Evolutionary conservation across 2,329 filamentous ascomycete genomes (phyloP), one percentile per base, ranked within the genome.

Genomic region (Xylariaceae sp.): DNA sequence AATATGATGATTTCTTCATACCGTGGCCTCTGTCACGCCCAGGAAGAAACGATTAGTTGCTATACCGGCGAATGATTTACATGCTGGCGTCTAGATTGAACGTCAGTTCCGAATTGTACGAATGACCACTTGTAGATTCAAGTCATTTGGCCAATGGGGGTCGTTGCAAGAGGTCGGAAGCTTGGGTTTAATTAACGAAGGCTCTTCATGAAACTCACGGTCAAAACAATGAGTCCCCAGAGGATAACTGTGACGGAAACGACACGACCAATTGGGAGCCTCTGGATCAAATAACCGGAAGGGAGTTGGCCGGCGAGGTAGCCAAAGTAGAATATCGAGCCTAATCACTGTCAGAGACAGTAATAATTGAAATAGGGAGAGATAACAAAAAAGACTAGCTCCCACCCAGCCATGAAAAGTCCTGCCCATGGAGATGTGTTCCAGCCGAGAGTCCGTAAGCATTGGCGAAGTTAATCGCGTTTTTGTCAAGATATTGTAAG

Each of bases 11-110:
- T 8, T 6, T 6, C 1, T 44, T 31, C 46, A n/a, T 60, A 60
- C 71, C 51, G 76, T 78, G 0, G 81, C 78, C 67, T 84, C 81
- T 2, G 78, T 76, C 3, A 80, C 73, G 32, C 81, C 82, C 2
- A 80, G 75, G 4, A 85, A 71, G 30, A 79, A 79, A 43, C 82
- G 76, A 43, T 84, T 74, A 3, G 74, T 73, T n/a, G 78, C 78
- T 11, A 85, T 73, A 0, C 77, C 76, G 2, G 71, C 70, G 59
- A 83, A 84, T 56, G 76, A 79, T 44, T 74, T 75, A 60, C 77
- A 80, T 39, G 75, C 79, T 7, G 76, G 74, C 0, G 73, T 77
- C 61, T 63, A 7, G 34, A 29, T 44, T 6, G 31, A 35, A 19
- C 39, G 35, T 60, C 35, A 61, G 55, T 48, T 30, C 37, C 6